These are phyloP conservation scores for Metschnikowia matae DNA, from an alignment of 805 yeast genomes.

Conservation along the genomic window DNA sequence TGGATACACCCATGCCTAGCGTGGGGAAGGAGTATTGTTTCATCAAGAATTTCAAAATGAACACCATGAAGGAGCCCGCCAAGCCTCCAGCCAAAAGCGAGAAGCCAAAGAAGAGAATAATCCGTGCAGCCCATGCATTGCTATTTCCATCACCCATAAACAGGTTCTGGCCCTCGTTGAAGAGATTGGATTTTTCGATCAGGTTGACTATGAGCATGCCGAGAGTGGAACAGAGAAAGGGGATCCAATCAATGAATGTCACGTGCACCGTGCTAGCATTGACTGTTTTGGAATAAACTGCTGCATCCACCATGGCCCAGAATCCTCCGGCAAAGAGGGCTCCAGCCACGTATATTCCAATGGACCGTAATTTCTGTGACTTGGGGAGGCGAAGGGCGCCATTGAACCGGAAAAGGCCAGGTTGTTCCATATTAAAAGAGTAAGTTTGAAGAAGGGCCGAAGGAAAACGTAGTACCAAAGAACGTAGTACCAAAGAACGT, in stretches of 20 bases:
- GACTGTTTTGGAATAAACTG: slow-evolving; percentile 75
- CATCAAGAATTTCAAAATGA: slow-evolving; percentile 77
- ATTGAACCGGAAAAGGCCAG: slow-evolving; percentile 61
- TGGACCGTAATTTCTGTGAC: slow-evolving; percentile 63
- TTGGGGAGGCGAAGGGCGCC: slow-evolving; percentile 57
- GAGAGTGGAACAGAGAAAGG: slow-evolving; percentile 78
- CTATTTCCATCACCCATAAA: slow-evolving; percentile 41
- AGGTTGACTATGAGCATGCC: slow-evolving; percentile 84
- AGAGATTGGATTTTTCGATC: slow-evolving; percentile 63
- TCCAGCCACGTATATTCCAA: slow-evolving; percentile 76
- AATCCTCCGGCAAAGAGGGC: slow-evolving; percentile 79
- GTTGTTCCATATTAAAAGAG: slow-evolving; percentile 33
- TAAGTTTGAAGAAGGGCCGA: neutral
- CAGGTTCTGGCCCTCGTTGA: slow-evolving; percentile 34
- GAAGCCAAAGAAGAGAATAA: slow-evolving; percentile 87
- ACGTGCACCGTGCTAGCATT: slow-evolving; percentile 87
- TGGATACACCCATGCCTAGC: slow-evolving; percentile 88
- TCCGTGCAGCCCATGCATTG: slow-evolving; percentile 91
- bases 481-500: too few species aligned
- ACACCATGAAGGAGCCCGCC: slow-evolving; percentile 85
- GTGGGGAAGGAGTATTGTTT: slow-evolving; percentile 83
- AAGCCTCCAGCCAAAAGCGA: slow-evolving; percentile 90
- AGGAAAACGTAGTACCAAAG: too few species aligned
- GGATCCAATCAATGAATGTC: slow-evolving; percentile 93
- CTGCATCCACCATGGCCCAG: slow-evolving; percentile 87